Conservation (phyloP, 495 filamentous ascomycete species). For the Schizothecium vesticola region DNA sequence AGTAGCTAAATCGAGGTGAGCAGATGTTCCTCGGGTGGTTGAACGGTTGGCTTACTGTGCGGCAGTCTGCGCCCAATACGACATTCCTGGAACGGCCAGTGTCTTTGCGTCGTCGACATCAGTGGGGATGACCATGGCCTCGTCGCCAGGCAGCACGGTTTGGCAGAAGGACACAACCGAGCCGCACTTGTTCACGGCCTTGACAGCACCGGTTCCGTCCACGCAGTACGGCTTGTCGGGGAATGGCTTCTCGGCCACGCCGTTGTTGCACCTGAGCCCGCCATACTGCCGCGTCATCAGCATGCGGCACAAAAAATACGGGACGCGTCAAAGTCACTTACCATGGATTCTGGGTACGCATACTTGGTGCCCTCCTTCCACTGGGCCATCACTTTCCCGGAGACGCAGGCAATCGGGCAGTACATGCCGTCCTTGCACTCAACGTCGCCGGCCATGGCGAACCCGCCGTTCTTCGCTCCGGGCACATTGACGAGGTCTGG, state of each 20-base stretch:
- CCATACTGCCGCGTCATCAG: conserved; percentile 55
- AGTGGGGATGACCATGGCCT: conserved; percentile 82
- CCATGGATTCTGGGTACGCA: conserved; percentile 66
- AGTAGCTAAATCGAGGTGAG: conserved; percentile 49
- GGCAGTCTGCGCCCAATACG: conserved; percentile 68
- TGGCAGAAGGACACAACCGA: conserved; percentile 70
- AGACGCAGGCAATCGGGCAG: conserved; percentile 74
- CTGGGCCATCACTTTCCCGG: conserved; percentile 72
- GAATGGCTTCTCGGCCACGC: conserved; percentile 67
- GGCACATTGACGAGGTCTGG: conserved; percentile 66
- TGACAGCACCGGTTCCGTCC: conserved; percentile 61
- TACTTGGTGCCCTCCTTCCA: conserved; percentile 71
- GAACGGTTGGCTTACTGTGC: conserved; percentile 55
- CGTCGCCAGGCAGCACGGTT: conserved; percentile 79
- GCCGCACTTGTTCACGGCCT: conserved; percentile 57
- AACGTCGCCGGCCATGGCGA: conserved; percentile 78
- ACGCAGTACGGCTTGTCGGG: conserved; percentile 63
- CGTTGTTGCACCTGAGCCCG: conserved; percentile 69
- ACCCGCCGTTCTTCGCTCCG: conserved; percentile 61
- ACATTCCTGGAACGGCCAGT: conserved; percentile 64
- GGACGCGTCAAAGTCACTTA: conserved; percentile 35
- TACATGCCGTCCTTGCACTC: conserved; percentile 62
- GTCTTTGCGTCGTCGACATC: conserved; percentile 48
- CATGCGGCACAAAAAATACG: not conserved
- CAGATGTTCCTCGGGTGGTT: not conserved